Percentiles rank a stretch among this genome's conserved stretches.
Evolutionary conservation across 331 rosid genomes (phyloP).

Genomic region (Spiraea crenata): DNA sequence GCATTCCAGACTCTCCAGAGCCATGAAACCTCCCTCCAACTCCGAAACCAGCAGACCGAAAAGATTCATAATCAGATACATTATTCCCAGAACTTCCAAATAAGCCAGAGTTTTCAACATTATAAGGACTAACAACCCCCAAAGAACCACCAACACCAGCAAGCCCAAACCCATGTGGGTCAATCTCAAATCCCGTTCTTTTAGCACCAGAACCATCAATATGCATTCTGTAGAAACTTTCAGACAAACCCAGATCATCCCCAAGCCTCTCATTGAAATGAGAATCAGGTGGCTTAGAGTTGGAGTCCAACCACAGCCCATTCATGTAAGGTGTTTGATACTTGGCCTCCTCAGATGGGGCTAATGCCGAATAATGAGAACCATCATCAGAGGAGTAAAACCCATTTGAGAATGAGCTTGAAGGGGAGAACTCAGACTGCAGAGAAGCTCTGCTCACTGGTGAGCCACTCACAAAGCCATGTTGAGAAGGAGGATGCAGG

Average conservation of each 20-base stretch:
- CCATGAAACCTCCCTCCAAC: conserved; percentile 19
- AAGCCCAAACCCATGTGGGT: conserved; percentile 23
- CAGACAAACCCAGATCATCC: conserved; percentile 35
- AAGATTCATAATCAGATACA: conserved; percentile 16
- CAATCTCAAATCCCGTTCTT: conserved; percentile 23
- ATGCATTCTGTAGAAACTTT: conserved; percentile 32
- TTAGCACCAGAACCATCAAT: conserved; percentile 28
- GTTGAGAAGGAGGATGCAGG: conserved; percentile 20
- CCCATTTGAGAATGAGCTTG: conserved; percentile 35
- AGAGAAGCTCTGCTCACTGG: conserved; percentile 32
- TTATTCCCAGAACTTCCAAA: conserved; percentile 19
- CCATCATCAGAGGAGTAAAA: conserved; percentile 17
- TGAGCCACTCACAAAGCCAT: conserved; percentile 28
- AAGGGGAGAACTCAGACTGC: conserved; percentile 29
- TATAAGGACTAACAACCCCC: conserved; percentile 24
- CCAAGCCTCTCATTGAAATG: conserved; percentile 11
- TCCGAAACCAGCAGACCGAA: conserved; percentile 19
- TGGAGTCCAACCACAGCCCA: conserved; percentile 15
- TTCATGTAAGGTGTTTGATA: conserved; percentile 17
- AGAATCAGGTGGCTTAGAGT: conserved; percentile 18
- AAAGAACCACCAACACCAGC: conserved; percentile 13
- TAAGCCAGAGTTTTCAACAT: conserved; percentile 22
- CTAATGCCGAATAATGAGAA: conserved; percentile 18
- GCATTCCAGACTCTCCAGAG: conserved; percentile 15
- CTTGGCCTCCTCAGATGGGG: conserved; percentile 26